Evolutionary conservation across 176 grass and related monocot genomes (phyloP).

Genomic region (Avena atlantica): DNA sequence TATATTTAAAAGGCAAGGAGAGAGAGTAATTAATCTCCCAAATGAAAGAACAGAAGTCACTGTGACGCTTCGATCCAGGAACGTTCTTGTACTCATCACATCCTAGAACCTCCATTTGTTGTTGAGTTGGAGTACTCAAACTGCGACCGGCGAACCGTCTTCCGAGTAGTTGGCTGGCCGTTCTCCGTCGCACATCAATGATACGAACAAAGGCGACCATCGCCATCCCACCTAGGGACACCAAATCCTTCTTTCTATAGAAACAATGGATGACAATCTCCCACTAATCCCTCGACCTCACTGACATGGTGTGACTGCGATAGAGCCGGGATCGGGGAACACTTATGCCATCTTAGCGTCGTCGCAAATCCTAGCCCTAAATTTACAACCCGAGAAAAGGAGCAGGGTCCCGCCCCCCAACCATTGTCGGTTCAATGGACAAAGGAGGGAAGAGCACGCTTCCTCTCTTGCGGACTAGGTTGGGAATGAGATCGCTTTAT

Average conservation of each 20-base stretch:
- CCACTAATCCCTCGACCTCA: not conserved
- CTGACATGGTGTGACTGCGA: not conserved
- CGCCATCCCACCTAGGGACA: not conserved
- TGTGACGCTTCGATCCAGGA: not conserved
- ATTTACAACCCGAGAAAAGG: not conserved
- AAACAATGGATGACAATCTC: not conserved
- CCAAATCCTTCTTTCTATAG: not conserved
- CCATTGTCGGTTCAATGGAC: not conserved
- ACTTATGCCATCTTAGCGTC: not conserved
- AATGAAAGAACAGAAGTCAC: not conserved
- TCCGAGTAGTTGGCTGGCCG: too few relatives aligned
- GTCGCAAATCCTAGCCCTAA: not conserved
- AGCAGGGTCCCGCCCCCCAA: not conserved
- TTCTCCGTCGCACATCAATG: too few relatives aligned
- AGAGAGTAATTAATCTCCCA: not conserved
- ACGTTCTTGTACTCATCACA: too few relatives aligned
- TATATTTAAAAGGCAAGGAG: too few relatives aligned
- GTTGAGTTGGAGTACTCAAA: too few relatives aligned
- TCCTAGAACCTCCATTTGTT: too few relatives aligned
- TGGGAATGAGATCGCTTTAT: not conserved
- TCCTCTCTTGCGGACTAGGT: not conserved
- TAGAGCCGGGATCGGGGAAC: not conserved
- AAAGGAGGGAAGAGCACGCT: not conserved
- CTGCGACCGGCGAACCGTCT: too few relatives aligned
- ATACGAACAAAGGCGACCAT: not conserved